Percentiles rank a stretch among this genome's conserved stretches.
Conservation (phyloP, 495 filamentous ascomycete genomes). For the Penicillium paxilli region DNA sequence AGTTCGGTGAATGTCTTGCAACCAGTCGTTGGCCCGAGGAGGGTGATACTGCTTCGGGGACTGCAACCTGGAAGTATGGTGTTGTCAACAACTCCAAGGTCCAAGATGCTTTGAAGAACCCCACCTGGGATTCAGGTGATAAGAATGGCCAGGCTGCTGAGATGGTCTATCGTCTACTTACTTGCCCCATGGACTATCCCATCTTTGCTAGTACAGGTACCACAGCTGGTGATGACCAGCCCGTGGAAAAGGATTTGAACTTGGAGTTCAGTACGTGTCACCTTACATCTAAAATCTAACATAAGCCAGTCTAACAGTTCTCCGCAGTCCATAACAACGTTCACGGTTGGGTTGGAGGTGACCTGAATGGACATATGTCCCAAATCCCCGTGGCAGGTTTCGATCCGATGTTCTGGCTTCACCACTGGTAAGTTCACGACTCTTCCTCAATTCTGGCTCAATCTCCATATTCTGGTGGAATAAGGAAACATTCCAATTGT, state of each 20-base stretch:
- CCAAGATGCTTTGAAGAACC: constrained; percentile 3
- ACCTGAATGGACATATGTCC: constrained; percentile 40
- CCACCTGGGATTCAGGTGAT: not conserved
- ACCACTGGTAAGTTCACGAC: constrained; percentile 25
- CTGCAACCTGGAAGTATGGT: constrained; percentile 4
- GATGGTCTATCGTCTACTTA: constrained; percentile 11
- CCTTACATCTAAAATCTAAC: not conserved
- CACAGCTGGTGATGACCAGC: not conserved
- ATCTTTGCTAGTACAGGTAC: constrained; percentile 36
- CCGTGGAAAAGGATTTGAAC: constrained; percentile 24
- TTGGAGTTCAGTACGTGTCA: constrained; percentile 30
- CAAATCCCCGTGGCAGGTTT: constrained; percentile 38
- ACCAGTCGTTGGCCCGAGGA: constrained; percentile 11
- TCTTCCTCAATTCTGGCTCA: not conserved
- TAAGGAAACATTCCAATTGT: no score
- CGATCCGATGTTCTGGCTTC: constrained; percentile 46
- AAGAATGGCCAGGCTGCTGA: constrained; percentile 6
- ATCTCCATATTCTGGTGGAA: no score
- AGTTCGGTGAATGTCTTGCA: constrained; percentile 9
- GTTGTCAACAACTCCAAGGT: constrained; percentile 13
- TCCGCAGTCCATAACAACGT: constrained; percentile 37
- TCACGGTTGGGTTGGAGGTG: constrained; percentile 39
- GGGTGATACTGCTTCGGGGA: not conserved
- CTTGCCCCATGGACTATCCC: constrained; percentile 15
- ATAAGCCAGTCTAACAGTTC: not conserved